These are phyloP conservation scores for Aspergillus sp. DNA, from an alignment of 2,329 filamentous ascomycete genomes.

Conservation along the genomic window DNA sequence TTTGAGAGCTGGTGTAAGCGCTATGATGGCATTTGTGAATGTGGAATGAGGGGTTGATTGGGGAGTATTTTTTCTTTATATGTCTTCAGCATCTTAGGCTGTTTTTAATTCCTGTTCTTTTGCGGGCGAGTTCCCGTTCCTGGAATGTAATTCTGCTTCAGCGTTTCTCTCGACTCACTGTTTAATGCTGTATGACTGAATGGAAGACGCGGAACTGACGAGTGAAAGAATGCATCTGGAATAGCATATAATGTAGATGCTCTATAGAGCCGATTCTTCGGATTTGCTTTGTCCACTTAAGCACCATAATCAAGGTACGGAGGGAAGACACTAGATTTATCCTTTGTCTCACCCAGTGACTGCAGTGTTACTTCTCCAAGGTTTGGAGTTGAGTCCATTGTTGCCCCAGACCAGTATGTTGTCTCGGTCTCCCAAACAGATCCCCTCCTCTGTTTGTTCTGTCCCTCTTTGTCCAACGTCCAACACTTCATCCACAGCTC, in stretches of 20 bases:
- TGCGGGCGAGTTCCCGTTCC: slow-evolving; percentile 12
- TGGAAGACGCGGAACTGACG: slow-evolving; percentile 1
- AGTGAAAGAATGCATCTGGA: not conserved
- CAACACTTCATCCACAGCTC: not conserved
- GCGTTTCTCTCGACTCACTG: slow-evolving; percentile 8
- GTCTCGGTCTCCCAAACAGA: not conserved
- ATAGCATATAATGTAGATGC: not conserved
- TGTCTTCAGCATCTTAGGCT: slow-evolving; percentile 15
- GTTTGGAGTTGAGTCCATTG: too few species aligned
- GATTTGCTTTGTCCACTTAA: too few species aligned
- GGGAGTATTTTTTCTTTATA: slow-evolving; percentile 13
- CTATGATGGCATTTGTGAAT: slow-evolving; percentile 16
- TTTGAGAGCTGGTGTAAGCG: slow-evolving; percentile 25
- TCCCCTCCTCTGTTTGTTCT: not conserved
- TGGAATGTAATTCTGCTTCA: slow-evolving; percentile 19
- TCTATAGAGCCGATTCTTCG: too few species aligned
- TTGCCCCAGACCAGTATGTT: too few species aligned
- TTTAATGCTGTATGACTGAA: slow-evolving; percentile 16
- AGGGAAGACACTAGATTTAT: not conserved
- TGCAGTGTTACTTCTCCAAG: not conserved
- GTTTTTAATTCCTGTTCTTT: slow-evolving; percentile 12
- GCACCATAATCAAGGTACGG: not conserved
- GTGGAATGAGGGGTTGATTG: slow-evolving; percentile 23
- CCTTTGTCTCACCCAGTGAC: not conserved
- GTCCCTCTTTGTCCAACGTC: not conserved